Conservation (phyloP, 331 rosid genomes). For the Cydonia oblonga region DNA sequence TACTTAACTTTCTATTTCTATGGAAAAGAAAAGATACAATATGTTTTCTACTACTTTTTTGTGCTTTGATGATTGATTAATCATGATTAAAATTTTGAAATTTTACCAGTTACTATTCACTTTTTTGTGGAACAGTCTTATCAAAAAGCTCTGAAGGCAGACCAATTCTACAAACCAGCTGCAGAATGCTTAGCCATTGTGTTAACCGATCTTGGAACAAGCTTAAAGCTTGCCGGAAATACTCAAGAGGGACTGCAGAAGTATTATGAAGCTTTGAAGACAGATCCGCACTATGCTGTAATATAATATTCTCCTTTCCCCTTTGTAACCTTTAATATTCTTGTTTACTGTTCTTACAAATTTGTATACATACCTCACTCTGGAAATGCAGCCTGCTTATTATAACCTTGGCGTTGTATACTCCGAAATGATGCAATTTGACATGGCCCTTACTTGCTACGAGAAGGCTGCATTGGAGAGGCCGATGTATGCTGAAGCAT, state of each 20-base stretch:
- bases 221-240: slow-evolving; percentile 92
- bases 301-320: slow-evolving; percentile 16
- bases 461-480: slow-evolving; percentile 96
- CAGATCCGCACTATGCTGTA: slow-evolving; percentile 96
- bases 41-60: not conserved
- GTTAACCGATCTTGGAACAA: slow-evolving; percentile 93
- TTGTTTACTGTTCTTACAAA: slow-evolving; percentile 1
- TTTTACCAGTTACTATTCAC: slow-evolving; percentile 5
- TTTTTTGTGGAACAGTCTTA: slow-evolving; percentile 66
- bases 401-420: slow-evolving; percentile 97
- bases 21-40: not conserved
- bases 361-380: slow-evolving; percentile 1
- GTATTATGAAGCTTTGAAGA: slow-evolving; percentile 86
- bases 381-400: slow-evolving; percentile 74
- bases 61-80: slow-evolving; percentile 12
- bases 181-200: slow-evolving; percentile 94
- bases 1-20: not conserved
- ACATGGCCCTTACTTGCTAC: slow-evolving; percentile 78
- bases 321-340: not conserved
- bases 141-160: slow-evolving; percentile 74
- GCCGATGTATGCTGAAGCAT: slow-evolving; percentile 99
- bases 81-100: slow-evolving; percentile 6
- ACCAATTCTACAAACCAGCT: slow-evolving; percentile 76
- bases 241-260: slow-evolving; percentile 94
- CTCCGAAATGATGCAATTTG: slow-evolving; percentile 97